phyloP scores from a whole-genome alignment of 2,329 filamentous ascomycete genomes.

The Aspergillus tubingensis region DNA sequence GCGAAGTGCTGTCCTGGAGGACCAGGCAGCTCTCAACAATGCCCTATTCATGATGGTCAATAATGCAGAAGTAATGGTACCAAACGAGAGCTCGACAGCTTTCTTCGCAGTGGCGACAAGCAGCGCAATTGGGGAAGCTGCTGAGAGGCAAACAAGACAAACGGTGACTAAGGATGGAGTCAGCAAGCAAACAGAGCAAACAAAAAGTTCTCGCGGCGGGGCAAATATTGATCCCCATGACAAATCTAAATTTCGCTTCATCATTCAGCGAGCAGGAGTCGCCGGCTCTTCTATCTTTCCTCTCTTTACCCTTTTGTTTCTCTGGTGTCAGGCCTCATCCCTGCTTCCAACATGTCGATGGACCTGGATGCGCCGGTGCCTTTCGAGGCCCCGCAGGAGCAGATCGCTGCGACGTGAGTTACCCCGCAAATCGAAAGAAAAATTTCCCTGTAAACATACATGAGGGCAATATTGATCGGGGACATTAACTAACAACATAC shows the following conservation, averaged over 20 bases:
- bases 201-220: conserved; percentile 21
- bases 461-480: neutral
- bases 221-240: neutral
- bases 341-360: conserved; percentile 46
- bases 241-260: conserved; percentile 1
- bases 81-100: neutral
- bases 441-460: conserved; percentile 16
- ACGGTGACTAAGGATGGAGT: conserved; percentile 11
- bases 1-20: conserved; percentile 32
- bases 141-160: conserved; percentile 15
- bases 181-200: conserved; percentile 26
- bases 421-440: conserved; percentile 15
- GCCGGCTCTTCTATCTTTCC: neutral
- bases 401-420: conserved; percentile 53
- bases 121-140: neutral
- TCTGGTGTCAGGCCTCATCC: neutral
- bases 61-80: neutral
- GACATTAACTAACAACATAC: conserved; percentile 17
- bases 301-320: neutral
- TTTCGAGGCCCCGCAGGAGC: conserved; percentile 43
- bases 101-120: conserved; percentile 2
- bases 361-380: conserved; percentile 60
- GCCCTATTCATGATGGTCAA: conserved; percentile 33
- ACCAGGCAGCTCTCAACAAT: conserved; percentile 32
- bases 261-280: neutral